phyloP scores from a whole-genome alignment of 257 asterid genomes.

The Plectranthus barbatus region DNA sequence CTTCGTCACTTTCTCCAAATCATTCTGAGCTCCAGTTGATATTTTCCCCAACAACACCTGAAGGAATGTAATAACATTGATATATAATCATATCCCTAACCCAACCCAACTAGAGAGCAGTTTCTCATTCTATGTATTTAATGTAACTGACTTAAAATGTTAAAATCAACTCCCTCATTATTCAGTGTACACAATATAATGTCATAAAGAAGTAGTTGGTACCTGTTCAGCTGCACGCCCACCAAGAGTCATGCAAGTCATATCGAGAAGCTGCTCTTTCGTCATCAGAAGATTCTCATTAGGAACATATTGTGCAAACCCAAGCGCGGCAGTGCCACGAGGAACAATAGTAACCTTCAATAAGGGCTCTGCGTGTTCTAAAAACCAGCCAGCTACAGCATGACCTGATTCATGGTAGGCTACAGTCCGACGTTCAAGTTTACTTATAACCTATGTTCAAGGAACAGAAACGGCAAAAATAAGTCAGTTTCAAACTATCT shows the following conservation, averaged over 20 bases:
- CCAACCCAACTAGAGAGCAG: neutral
- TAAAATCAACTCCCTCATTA: too few relatives aligned
- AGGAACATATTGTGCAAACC: too few relatives aligned
- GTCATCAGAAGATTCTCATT: conserved; percentile 95
- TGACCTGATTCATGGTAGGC: conserved; percentile 97
- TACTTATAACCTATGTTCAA: conserved; percentile 75
- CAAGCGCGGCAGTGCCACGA: too few relatives aligned
- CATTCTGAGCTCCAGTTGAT: conserved; percentile 96
- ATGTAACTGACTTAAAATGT: too few relatives aligned
- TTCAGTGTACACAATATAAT: too few relatives aligned
- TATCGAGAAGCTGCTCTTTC: conserved; percentile 86
- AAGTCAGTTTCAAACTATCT: neutral
- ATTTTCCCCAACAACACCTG: conserved; percentile 75
- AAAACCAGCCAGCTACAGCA: conserved; percentile 91
- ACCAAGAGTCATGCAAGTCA: too few relatives aligned
- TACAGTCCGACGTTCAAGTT: conserved; percentile 75
- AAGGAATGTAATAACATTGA: conserved; percentile 10
- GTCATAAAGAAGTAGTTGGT: too few relatives aligned
- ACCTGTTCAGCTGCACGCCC: conserved; percentile 99
- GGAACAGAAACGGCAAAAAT: neutral
- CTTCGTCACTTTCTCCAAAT: conserved; percentile 84
- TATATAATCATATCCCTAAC: too few relatives aligned
- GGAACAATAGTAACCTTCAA: conserved; percentile 84
- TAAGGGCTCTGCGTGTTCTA: conserved; percentile 86
- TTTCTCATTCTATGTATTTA: neutral